These are phyloP conservation scores for Penicillium manginii DNA, from an alignment of 495 filamentous ascomycete genomes.

Conservation along the genomic window DNA sequence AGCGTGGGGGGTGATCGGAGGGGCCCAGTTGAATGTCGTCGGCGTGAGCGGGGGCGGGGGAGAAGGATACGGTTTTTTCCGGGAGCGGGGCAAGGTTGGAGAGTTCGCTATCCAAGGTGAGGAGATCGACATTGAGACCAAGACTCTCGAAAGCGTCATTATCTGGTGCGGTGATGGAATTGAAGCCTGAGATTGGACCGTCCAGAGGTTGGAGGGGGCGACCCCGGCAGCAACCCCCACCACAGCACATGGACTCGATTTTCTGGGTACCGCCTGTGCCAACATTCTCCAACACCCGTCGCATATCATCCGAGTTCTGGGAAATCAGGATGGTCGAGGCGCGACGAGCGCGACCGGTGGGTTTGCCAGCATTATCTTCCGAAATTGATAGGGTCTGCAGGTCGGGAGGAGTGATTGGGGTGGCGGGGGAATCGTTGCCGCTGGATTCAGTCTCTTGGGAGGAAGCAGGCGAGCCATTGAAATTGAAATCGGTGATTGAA, in stretches of 20 bases:
- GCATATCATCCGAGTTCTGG: conserved; percentile 73
- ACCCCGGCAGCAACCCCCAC: conserved; percentile 87
- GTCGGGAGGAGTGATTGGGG: conserved; percentile 57
- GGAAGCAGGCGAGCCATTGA: conserved; percentile 44
- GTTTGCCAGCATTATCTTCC: conserved; percentile 44
- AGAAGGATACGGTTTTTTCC: conserved; percentile 70
- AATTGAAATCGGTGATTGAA: conserved; percentile 44
- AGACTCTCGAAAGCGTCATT: conserved; percentile 85
- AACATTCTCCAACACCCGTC: conserved; percentile 59
- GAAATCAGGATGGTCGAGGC: conserved; percentile 83
- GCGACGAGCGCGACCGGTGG: conserved; percentile 57
- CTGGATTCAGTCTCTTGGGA: conserved; percentile 44
- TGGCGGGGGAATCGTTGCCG: conserved; percentile 48
- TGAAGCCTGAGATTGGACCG: conserved; percentile 56
- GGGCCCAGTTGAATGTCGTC: conserved; percentile 41
- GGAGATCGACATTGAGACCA: conserved; percentile 71
- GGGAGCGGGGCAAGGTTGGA: conserved; percentile 72
- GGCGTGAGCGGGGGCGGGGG: conserved; percentile 45
- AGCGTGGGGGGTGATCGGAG: conserved; percentile 72
- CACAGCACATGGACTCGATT: conserved; percentile 76
- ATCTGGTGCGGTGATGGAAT: conserved; percentile 58
- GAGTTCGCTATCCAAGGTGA: conserved; percentile 69
- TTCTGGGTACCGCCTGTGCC: conserved; percentile 52
- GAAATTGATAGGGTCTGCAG: conserved; percentile 41
- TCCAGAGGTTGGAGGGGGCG: conserved; percentile 52